These are phyloP conservation scores for Ormosia emarginata DNA, from an alignment of 306 rosid species.

Conservation along the genomic window DNA sequence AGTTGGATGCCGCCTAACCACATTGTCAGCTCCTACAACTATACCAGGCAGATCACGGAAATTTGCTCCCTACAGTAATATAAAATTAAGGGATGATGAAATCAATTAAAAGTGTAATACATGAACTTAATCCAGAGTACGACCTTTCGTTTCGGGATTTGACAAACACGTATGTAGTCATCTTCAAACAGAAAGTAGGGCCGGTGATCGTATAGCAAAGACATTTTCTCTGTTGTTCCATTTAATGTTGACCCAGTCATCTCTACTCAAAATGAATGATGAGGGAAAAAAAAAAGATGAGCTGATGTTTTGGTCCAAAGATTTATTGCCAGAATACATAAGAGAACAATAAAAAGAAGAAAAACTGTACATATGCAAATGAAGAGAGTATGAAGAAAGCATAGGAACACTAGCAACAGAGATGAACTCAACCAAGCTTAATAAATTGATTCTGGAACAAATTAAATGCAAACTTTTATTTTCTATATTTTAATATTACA, in stretches of 20 bases:
- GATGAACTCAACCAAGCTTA: conserved; percentile 2
- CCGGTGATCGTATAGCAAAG: conserved; percentile 68
- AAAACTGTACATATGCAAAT: background rate
- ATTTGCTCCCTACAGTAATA: conserved; percentile 74
- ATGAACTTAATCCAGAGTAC: conserved; percentile 14
- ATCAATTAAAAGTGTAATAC: conserved; percentile 17
- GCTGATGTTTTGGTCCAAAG: conserved; percentile 12
- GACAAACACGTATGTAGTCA: conserved; percentile 74
- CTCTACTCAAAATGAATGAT: conserved; percentile 44
- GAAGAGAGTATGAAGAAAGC: background rate
- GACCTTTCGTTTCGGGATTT: conserved; percentile 90
- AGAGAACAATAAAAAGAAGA: background rate
- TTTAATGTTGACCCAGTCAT: conserved; percentile 57
- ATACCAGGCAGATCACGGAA: conserved; percentile 93
- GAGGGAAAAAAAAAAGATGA: background rate
- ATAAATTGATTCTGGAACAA: background rate
- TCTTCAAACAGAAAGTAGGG: conserved; percentile 51
- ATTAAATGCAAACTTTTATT: background rate
- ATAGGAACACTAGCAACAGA: background rate
- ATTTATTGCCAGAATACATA: background rate
- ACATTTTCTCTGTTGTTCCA: conserved; percentile 12
- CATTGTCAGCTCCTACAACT: conserved; percentile 80
- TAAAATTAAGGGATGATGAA: background rate
- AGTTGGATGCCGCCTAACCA: conserved; percentile 59
- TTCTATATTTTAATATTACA: background rate